A percentile compares a stretch with the other conserved stretches of the same genome.
Evolutionary conservation across 2,329 filamentous ascomycete genomes (phyloP).

Genomic region (Pseudohalonectria lignicola): DNA sequence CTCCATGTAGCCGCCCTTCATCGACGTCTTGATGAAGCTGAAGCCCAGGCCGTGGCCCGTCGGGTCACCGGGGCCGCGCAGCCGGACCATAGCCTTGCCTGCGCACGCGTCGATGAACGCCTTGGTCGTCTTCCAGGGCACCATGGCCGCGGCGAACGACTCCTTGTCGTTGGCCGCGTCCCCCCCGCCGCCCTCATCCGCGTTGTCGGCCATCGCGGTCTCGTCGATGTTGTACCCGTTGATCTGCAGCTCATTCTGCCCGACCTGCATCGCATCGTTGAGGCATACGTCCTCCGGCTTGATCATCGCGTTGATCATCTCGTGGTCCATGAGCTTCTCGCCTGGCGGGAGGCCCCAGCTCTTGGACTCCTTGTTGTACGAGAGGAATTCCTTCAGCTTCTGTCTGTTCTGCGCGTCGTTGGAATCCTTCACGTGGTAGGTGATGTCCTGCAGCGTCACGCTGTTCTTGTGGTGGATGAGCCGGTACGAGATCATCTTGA

Average conservation of each 20-base stretch:
- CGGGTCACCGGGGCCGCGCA: conserved; percentile 91
- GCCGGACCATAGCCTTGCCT: conserved; percentile 91
- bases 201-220: conserved; percentile 38
- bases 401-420: conserved; percentile 93
- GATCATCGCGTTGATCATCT: conserved; percentile 74
- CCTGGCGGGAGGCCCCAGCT: conserved; percentile 71
- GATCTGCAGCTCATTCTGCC: conserved; percentile 80
- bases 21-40: conserved; percentile 94
- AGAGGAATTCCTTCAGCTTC: conserved; percentile 93
- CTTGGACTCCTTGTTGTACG: conserved; percentile 78
- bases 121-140: conserved; percentile 93
- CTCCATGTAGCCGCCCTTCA: conserved; percentile 93
- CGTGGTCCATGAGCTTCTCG: conserved; percentile 70
- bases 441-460: conserved; percentile 73
- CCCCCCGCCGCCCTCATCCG: conserved; percentile 49
- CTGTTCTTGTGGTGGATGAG: conserved; percentile 69
- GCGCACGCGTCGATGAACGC: conserved; percentile 91
- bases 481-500: conserved; percentile 92
- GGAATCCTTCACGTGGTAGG: conserved; percentile 82
- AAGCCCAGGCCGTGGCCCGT: conserved; percentile 89
- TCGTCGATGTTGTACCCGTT: conserved; percentile 81
- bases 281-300: conserved; percentile 92
- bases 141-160: conserved; percentile 77
- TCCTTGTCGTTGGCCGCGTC: conserved; percentile 56
- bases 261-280: conserved; percentile 93